Base-by-base conservation (phyloP, 2,329 filamentous ascomycete species). In the Cladosporium cucumerinum region DNA sequence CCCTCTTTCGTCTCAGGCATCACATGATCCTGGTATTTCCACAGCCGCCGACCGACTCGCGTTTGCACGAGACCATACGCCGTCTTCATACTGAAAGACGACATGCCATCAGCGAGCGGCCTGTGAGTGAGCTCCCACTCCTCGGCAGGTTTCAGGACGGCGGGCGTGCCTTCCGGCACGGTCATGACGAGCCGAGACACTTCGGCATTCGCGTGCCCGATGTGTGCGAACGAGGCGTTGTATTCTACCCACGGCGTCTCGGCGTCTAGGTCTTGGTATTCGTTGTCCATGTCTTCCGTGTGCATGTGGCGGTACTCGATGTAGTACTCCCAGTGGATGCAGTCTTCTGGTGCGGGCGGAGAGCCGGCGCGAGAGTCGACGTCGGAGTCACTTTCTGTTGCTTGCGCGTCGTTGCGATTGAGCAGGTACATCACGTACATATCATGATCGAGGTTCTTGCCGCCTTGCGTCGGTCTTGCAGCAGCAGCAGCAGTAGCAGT, bases 1-100 rank as follows among this genome's bases (percentile, higher is more conserved):
- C 60, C 60, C 2, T 54, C 60, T 12, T 62, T 62, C 21, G 25
- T 54, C 49, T 46, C 49, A 2, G 60, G 60, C 32, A 55, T 30
- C 16, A 62, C 11, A n/a, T 62, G 11, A 3, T 62, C 6, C 6
- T 55, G 23, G 34, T 18, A 62, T 0, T 34, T 32, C 32, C 5
- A 25, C n/a, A 62, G 10, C 1, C 49, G 23, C 5, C 60, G 23
- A 6, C 1, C 8, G 4, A 62, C 60, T 1, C 26, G 25, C 10
- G 46, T 36, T 12, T 62, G 49, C 16, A 39, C 25, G 16, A 54
- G 0, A 0, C 49, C 60, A 2, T 6, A 8, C 16, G 6, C 8
- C 1, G 60, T 43, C 18, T 11, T 23, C 18, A 52, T 18, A 8
- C 12, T 30, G 4, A 18, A 54, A 8, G 6, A 7, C 1, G 23